Evolutionary conservation across 768 basidiomycete species (phyloP), one percentile per base, ranked within the genome.

Genomic region (Phallus indusiatus): DNA sequence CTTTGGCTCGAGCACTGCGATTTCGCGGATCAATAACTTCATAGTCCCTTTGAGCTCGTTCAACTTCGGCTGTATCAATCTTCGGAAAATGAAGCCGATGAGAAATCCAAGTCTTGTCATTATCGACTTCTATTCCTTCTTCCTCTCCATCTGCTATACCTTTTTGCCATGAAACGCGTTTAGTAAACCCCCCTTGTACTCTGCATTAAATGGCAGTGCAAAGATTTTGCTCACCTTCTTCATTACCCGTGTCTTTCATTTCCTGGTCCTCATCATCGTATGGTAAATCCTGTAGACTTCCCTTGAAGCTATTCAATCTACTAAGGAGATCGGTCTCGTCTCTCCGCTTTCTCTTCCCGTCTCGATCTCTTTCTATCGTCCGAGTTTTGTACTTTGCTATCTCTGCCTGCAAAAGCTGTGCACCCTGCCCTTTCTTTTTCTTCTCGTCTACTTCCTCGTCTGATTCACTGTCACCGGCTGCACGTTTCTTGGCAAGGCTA

Each of bases 11-110:
- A 21, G 86, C 88, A 48, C 84, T 78, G 57, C 90, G 72, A 52
- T 81, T 79, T 60, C 90, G 73, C 0, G 90, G 90, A 67, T 93
- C 90, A 67, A 93, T 93, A 24, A 93, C 90, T 71, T 93, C 90
- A 66, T 91, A 92, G 59, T 93, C 90, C 55, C 88, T 72, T 68
- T 90, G 86, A 0, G 88, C 90, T 70, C 68, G 90, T 90, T 61
- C 69, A 21, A 77, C 78, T 71, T 92, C 90, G 65, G 89, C 89
- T 21, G 76, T 77, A 63, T 90, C 82, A 50, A 84, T 89, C 71
- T 90, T 90, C 10, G 88, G 83, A 72, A 92, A 90, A 61, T 79
- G 78, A 59, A 93, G 72, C 24, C 79, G 73, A 67, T 93, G 90
- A 5, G 71, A 75, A 72, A 92, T 75, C 71, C 93, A 92, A 10